Base-by-base conservation (phyloP, 345 rosid genomes). In the Geranium rotundifolium region DNA sequence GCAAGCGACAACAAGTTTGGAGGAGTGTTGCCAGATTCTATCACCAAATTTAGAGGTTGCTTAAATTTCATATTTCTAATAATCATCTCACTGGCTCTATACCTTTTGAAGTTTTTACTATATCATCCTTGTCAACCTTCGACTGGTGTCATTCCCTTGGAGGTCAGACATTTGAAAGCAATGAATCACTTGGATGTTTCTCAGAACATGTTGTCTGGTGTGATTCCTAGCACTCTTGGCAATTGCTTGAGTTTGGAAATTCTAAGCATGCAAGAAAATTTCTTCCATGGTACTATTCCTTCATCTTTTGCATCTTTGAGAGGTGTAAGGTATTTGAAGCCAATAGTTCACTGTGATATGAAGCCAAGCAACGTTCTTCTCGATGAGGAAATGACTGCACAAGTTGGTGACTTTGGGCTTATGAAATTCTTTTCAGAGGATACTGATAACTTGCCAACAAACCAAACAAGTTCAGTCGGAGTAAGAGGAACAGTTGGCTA, bases 401-500 rank as follows among this genome's bases (percentile, higher is more conserved):
- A 41, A 17, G 67, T 67, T 4, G 56, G 70, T 52, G 75, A 68
- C 66, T 68, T 65, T 63, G 68, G 67, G 6, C 30, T 71, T 20
- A 59, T 72, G 7, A 75, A 59, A 20, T 17, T 68, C 61, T 58
- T 71, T 7, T 49, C 2, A 0, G 56, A 46, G 19, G 60, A 14
- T 66, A 12, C 41, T 16, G 15, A 8, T 9, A 46, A 27, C 5
- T 61, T 16, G n/a, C 67, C 66, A 29, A 39, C 19, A 23, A 81
- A 71, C 37, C 71, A 77, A 12, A 60, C 80, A 14, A 30, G 67
- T 65, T 72, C 84, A 14, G 14, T 61, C 13, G 80, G 71, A 60
- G 41, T 75, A 19, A 67, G 70, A 65, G 86, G 82, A 60, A 79
- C 81, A 39, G 58, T 71, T 8, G 79, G 82, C 14, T 79, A 77